phyloP scores from a whole-genome alignment of 257 asterid genomes.

The Dorcoceras hygrometricum region DNA sequence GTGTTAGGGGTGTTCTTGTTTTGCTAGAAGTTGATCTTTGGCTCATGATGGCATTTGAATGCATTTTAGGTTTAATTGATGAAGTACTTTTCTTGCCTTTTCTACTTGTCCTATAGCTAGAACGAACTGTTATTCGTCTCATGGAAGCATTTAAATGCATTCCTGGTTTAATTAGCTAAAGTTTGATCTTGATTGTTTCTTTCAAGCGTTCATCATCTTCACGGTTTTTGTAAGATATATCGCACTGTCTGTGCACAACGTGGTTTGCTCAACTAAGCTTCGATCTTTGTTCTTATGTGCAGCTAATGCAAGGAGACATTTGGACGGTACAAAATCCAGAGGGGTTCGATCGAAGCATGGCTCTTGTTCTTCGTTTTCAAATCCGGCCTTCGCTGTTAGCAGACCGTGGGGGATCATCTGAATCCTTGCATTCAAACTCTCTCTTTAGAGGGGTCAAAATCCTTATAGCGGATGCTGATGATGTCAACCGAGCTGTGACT shows the following conservation, averaged over 20 bases:
- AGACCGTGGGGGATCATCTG: slow-evolving; percentile 56
- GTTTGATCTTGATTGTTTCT: background rate
- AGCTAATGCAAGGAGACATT: slow-evolving; percentile 98
- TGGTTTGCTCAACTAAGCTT: slow-evolving; percentile 3
- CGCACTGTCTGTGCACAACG: background rate
- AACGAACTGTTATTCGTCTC: background rate
- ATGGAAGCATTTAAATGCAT: background rate
- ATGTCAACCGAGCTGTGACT: slow-evolving; percentile 71
- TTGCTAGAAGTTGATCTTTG: background rate
- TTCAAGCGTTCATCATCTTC: background rate
- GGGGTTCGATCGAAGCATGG: slow-evolving; percentile 77
- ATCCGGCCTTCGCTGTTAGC: slow-evolving; percentile 40
- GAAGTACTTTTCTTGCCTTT: background rate
- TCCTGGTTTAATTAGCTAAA: slow-evolving; percentile 7
- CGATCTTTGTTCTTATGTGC: slow-evolving; percentile 24
- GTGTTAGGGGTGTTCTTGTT: background rate
- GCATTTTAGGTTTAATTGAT: background rate
- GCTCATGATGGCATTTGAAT: no score
- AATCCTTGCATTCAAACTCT: slow-evolving; percentile 44
- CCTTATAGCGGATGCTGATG: slow-evolving; percentile 78
- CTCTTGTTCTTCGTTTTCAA: slow-evolving; percentile 70
- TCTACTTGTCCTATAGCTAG: background rate
- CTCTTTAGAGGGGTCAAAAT: slow-evolving; percentile 62
- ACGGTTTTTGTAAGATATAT: background rate
- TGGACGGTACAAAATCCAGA: slow-evolving; percentile 61